Percentiles rank a stretch among this genome's conserved stretches.
Evolutionary conservation across 2,329 filamentous ascomycete genomes (phyloP).

Genomic region (Ophiostoma ulmi): DNA sequence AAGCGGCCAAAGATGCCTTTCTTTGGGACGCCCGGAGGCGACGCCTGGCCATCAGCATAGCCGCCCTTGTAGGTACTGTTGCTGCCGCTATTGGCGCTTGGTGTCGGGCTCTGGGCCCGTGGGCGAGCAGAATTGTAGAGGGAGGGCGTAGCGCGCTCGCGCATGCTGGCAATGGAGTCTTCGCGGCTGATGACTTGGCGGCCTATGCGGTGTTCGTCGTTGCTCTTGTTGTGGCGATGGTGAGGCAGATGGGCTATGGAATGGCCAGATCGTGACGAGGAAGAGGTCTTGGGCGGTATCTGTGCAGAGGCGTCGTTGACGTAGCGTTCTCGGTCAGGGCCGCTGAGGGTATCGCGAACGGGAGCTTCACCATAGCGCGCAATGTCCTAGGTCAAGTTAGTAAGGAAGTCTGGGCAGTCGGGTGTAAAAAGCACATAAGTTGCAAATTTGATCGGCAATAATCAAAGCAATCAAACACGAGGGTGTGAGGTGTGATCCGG

Average conservation of each 20-base stretch:
- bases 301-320: constrained; percentile 45
- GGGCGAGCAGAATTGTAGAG: constrained; percentile 44
- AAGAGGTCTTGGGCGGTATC: constrained; percentile 56
- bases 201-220: constrained; percentile 59
- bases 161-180: constrained; percentile 57
- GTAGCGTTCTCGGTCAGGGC: constrained; percentile 65
- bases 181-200: constrained; percentile 72
- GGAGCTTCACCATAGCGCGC: constrained; percentile 72
- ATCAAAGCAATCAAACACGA: background rate
- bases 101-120: constrained; percentile 75
- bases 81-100: constrained; percentile 60
- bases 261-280: constrained; percentile 55
- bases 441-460: background rate
- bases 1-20: constrained; percentile 48
- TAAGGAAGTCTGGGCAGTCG: too few relatives aligned
- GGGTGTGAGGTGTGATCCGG: background rate
- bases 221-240: constrained; percentile 62
- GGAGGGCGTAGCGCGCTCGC: constrained; percentile 42
- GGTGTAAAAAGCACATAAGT: background rate
- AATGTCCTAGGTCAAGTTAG: constrained; percentile 54
- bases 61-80: constrained; percentile 36
- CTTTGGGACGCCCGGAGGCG: constrained; percentile 49
- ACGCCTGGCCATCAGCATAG: constrained; percentile 52
- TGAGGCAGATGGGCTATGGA: constrained; percentile 58
- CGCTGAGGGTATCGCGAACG: constrained; percentile 63